Base-by-base conservation (phyloP, 2,329 filamentous ascomycete genomes). In the Zelopaecilomyces penicillatus region DNA sequence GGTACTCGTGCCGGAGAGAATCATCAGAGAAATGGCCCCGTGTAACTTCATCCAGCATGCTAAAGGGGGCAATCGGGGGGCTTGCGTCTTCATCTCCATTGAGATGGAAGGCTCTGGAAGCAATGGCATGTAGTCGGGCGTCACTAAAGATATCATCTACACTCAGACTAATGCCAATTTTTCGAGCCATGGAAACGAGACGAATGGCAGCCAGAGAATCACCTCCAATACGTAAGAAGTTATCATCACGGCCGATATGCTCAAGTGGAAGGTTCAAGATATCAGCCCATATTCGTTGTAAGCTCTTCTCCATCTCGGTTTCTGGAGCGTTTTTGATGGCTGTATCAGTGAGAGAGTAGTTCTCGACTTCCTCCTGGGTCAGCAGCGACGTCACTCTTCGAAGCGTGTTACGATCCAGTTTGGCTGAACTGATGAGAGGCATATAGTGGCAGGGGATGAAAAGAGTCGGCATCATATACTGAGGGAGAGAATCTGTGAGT, bases 211-310 rank as follows among this genome's bases (percentile, higher is more conserved):
- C 31, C 10, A 50, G 46, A 4, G 46, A 49, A 30, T 50, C 49
- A 29, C 49, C 49, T 4, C 49, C 49, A 27, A 50, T 49, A 19
- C 39, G 30, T 9, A 50, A 31, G 28, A 50, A 50, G 39, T n/a
- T 46, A 26, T 50, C 49, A 26, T 47, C 39, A 4, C 39, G 41
- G n/a, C 49, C 46, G 10, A 50, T 50, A 5, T 42, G 38, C 3
- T 19, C 26, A 5, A 40, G 27, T 5, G 41, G 37, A 11, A 50
- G 37, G 11, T 46, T 43, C 4, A 50, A 30, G n/a, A 45, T 26
- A 5, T n/a, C 9, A 4, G 46, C 39, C 48, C 48, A 50, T 5
- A 50, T 26, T 5, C 6, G 29, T 12, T 39, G 43, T 11, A 50
- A 6, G 7, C 35, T 31, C 35, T 10, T 8, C 12, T 50, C 48